Percentiles rank a stretch among this genome's conserved stretches.
Evolutionary conservation across 208 protist species (phyloP).

Genomic region (Trypanosoma mega): DNA sequence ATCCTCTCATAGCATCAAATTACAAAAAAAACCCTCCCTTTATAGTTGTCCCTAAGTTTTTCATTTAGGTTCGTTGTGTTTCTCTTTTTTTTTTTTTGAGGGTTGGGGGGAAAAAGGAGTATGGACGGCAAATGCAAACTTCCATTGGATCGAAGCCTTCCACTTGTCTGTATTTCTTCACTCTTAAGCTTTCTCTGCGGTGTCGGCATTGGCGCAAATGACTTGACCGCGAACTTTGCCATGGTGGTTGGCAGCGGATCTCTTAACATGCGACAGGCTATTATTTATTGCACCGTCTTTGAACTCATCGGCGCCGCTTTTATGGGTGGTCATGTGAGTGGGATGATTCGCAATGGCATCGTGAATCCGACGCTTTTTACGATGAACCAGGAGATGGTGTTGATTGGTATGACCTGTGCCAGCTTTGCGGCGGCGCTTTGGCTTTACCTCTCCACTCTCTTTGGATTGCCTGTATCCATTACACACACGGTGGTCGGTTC

Average conservation of each 20-base stretch:
- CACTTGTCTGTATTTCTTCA: slow-evolving; percentile 72
- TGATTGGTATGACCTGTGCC: slow-evolving; percentile 79
- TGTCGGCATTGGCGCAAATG: slow-evolving; percentile 82
- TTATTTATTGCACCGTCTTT: slow-evolving; percentile 81
- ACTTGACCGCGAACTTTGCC: slow-evolving; percentile 84
- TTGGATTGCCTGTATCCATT: slow-evolving; percentile 80
- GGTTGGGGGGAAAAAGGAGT: not conserved
- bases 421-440: slow-evolving; percentile 65
- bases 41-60: not conserved
- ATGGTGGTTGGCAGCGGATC: slow-evolving; percentile 86
- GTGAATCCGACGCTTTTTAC: slow-evolving; percentile 64
- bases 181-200: slow-evolving; percentile 80
- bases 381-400: slow-evolving; percentile 56
- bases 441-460: slow-evolving; percentile 80
- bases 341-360: slow-evolving; percentile 73
- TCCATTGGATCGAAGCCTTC: slow-evolving; percentile 62
- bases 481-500: slow-evolving; percentile 83
- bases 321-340: slow-evolving; percentile 82
- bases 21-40: too few species aligned
- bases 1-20: not conserved
- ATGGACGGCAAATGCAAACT: slow-evolving; percentile 47
- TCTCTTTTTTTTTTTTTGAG: slow-evolving; percentile 4
- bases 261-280: slow-evolving; percentile 74
- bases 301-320: slow-evolving; percentile 81
- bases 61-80: not conserved